phyloP scores from a whole-genome alignment of 2,329 filamentous ascomycete genomes.

The Botryotinia calthae region DNA sequence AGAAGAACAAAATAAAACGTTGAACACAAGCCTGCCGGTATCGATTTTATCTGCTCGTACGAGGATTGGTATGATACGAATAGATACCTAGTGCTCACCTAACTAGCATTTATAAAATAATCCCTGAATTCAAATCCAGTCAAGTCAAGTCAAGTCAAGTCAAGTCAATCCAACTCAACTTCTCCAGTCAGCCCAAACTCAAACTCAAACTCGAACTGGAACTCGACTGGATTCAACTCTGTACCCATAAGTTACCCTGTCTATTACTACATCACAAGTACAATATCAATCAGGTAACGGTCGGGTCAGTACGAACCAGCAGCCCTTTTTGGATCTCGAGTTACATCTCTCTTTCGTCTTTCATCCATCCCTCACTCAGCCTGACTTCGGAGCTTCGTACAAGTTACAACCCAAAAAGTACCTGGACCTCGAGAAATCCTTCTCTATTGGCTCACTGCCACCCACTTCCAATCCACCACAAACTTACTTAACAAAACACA shows the following conservation, averaged over 20 bases:
- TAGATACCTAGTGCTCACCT: not conserved
- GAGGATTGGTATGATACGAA: not conserved
- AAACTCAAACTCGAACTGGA: no score
- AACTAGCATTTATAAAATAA: not conserved
- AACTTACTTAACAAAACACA: constrained; percentile 13
- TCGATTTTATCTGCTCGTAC: not conserved
- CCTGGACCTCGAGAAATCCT: not conserved
- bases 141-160: no score
- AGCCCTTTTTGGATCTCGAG: not conserved
- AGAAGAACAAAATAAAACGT: not conserved
- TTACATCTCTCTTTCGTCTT: not conserved
- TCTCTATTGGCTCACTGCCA: constrained; percentile 1
- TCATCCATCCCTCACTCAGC: not conserved
- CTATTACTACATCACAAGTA: not conserved
- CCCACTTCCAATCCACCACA: constrained; percentile 2
- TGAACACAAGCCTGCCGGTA: not conserved
- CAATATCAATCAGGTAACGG: not conserved
- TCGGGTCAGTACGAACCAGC: not conserved
- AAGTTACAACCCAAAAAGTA: not conserved
- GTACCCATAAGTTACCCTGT: not conserved
- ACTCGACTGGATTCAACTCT: no score
- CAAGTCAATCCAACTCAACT: no score
- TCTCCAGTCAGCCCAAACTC: no score
- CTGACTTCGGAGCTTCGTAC: not conserved
- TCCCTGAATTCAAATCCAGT: not conserved